Base-by-base conservation (phyloP, 176 grass and related monocot species). In the Stipa capillata region DNA sequence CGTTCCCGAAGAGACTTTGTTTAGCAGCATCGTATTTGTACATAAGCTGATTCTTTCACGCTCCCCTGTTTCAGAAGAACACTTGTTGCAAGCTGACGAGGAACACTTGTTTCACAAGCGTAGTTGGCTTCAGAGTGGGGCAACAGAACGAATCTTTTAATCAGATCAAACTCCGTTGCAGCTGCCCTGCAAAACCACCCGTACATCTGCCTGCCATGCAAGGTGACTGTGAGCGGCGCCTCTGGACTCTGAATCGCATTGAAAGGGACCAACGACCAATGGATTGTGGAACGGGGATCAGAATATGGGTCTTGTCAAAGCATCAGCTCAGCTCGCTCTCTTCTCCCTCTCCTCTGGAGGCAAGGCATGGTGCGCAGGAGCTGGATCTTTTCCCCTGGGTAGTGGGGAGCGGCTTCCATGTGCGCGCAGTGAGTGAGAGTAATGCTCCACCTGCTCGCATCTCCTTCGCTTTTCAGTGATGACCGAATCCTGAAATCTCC, bases 131-230 rank as follows among this genome's bases (percentile, higher is more conserved):
- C 25, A 24, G 55, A 27, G 58, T 33, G 40, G 58, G 32, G 50
- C 27, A 73, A 37, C 57, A 73, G 77, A 21, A n/a, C 69, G 39
- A 74, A 74, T 80, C 84, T 67, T 74, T 67, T 63, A 77, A 74
- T 35, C 48, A 37, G 48, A 80, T 66, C 59, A 58, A 54, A 74
- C 76, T 57, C 39, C n/a, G 58, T 74, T 36, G 77, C 58, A 80
- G 43, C 56, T 58, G 20, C 35, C 54, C 14, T 65, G 47, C 56
- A 55, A 57, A 85, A 42, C 64, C n/a, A 25, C 57, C 32, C 13
- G 36, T 58, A 79, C 57, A 18, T 27, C 40, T 8, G n/a, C 3
- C 57, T 29, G 76, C 48, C n/a, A n/a, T n/a, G n/a, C 65, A 27
- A 54, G 17, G 48, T 47, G 54, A 58, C 82, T 51, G 73, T 64